Evolutionary conservation across 257 asterid genomes (phyloP), one percentile per base, ranked within the genome.

Genomic region (Salvia rosmarinus): DNA sequence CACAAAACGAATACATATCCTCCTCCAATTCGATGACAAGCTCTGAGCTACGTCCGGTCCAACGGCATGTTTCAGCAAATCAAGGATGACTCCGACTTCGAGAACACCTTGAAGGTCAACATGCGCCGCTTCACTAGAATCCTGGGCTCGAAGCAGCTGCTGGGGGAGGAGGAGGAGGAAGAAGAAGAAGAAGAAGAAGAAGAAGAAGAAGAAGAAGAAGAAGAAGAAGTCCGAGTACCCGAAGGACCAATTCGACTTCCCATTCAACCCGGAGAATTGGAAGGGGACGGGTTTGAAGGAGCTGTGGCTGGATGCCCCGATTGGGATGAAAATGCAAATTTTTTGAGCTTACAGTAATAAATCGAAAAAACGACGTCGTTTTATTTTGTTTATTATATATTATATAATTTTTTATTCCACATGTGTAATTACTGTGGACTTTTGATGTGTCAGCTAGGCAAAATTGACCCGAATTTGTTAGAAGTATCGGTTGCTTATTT

Each of bases 221-320:
- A n/a, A n/a, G n/a, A n/a, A n/a, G n/a, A n/a, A n/a, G n/a, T n/a
- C 20, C 1, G 78, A 43, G 0, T 28, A 75, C 47, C 82, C 55
- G 1, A 93, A 90, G 4, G 92, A 90, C 75, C 80, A 50, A 1
- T 94, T 73, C 77, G 81, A 95, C 65, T 95, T 95, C 30, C 98
- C 99, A 0, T 68, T 62, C 54, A 98, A 95, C 85, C 82, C 83
- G 6, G 99, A 95, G 28, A 87, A 91, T 30, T 95, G 99, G 99
- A 81, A 68, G 59, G 99, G 91, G 83, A 89, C 84, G 85, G 98
- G 89, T 70, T 76, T 95, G 89, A 88, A 77, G 85, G 99, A 95
- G 85, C 73, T 88, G 0, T 95, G 99, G 99, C 96, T 80, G 64
- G 99, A 95, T 85, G 96, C 88, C 61, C 99, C 99, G 0, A 0